Base-by-base conservation (phyloP, 139 green algal genomes). In the Chlorella sp. region DNA sequence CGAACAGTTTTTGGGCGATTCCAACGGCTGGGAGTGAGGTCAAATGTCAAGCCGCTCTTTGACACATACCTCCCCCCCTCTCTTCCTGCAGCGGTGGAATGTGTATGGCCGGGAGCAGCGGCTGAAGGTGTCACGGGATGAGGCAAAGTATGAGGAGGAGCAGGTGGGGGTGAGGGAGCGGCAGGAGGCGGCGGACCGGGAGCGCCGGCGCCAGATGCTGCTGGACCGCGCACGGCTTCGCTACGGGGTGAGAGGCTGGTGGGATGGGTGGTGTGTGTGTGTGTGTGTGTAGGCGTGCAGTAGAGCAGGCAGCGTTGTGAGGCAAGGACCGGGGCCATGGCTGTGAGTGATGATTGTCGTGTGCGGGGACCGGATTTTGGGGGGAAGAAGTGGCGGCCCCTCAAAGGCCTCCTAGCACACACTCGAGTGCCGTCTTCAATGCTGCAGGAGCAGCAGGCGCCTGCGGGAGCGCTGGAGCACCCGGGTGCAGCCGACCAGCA, bases 101-200 rank as follows among this genome's bases (percentile, higher is more conserved):
- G 84, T 99, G 24, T 99, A 99, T 90, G 94, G 94, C 48, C 92
- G 94, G 0, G 95, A 99, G 22, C 98, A 99, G 90, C 90, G 95
- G 12, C 92, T 96, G 36, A 96, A 96, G 77, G 96, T 98, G 7
- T 81, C 89, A 19, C 77, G 90, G 60, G 95, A 96, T 64, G 95
- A 97, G 80, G 90, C 83, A 15, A 87, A 94, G 79, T 87, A 92
- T 53, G 91, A 89, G 60, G 88, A 89, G 83, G 87, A 96, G 82
- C 68, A 97, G 71, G 77, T 85, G 32, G n/a, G 81, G 57, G 48
- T 86, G 21, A 80, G 83, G 28, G 89, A 90, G n/a, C 88, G 90
- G 57, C 85, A 90, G 12, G 66, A 90, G 61, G 77, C 83, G 15
- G 95, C 93, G 18, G 96, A 98, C 60, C 78, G 92, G 12, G 93